These are phyloP conservation scores for Lasiosphaeria hispida DNA, from an alignment of 495 filamentous ascomycete genomes.

Conservation along the genomic window DNA sequence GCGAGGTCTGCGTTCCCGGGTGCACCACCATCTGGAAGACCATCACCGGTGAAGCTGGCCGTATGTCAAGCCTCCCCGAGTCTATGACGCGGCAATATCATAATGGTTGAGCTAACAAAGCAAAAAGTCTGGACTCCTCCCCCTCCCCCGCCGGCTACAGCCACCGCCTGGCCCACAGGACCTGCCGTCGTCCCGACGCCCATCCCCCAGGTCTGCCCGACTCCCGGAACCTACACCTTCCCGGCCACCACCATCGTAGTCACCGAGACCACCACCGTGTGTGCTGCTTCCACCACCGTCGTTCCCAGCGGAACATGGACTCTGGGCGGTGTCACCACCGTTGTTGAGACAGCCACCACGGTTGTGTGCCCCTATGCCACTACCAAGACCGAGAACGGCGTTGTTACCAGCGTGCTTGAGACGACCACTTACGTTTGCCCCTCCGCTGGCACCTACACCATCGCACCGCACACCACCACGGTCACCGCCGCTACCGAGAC, in stretches of 20 bases:
- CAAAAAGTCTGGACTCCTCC: conserved; percentile 32
- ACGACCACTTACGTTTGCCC: conserved; percentile 78
- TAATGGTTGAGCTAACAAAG: neutral
- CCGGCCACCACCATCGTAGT: conserved; percentile 72
- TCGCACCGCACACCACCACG: conserved; percentile 67
- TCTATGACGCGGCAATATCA: neutral
- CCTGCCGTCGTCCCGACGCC: conserved; percentile 59
- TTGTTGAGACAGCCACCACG: conserved; percentile 67
- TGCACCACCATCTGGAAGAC: conserved; percentile 67
- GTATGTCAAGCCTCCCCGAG: conserved; percentile 40
- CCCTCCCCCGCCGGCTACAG: conserved; percentile 35
- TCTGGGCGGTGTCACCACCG: conserved; percentile 72
- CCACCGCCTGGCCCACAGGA: conserved; percentile 28
- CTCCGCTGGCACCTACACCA: conserved; percentile 75
- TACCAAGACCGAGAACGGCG: conserved; percentile 58
- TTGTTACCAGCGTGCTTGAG: conserved; percentile 67
- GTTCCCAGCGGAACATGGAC: conserved; percentile 67
- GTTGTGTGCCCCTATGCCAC: conserved; percentile 73
- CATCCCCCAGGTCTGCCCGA: conserved; percentile 63
- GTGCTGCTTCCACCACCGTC: conserved; percentile 59
- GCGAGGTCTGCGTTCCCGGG: conserved; percentile 51
- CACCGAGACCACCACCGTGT: conserved; percentile 63
- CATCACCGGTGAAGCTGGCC: conserved; percentile 57
- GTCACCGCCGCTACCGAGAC: conserved; percentile 51
- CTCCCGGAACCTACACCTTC: conserved; percentile 76